phyloP scores from a whole-genome alignment of 805 yeast genomes.

The Ascoidea tarda region DNA sequence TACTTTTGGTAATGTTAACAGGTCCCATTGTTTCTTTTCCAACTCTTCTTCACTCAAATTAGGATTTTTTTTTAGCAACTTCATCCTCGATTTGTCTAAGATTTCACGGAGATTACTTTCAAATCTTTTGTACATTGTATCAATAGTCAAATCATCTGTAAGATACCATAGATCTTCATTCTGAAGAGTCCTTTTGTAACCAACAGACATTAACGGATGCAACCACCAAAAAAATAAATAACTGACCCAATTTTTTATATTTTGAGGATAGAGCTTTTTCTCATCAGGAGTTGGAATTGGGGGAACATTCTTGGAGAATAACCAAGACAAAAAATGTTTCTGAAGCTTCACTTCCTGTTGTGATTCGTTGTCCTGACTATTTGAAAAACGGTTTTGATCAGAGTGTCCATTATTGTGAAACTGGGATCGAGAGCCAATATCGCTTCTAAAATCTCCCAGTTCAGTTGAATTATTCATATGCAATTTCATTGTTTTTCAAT shows the following conservation, averaged over 20 bases:
- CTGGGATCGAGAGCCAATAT: no score
- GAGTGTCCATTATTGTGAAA: no score
- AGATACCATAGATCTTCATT: conserved; percentile 44
- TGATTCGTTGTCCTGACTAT: no score
- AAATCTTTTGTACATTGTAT: conserved; percentile 24
- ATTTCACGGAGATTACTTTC: conserved; percentile 19
- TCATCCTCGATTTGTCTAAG: conserved; percentile 18
- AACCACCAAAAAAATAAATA: conserved; percentile 54
- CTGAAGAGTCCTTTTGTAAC: conserved; percentile 59
- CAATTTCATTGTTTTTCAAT: no score
- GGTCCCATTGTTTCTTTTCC: conserved; percentile 19
- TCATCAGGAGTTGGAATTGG: conserved; percentile 23
- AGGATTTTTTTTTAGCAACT: conserved; percentile 20
- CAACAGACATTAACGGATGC: conserved; percentile 43
- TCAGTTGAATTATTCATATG: no score
- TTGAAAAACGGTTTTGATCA: no score
- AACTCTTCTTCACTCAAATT: conserved; percentile 24
- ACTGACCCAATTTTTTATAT: conserved; percentile 22
- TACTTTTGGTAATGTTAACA: conserved; percentile 24
- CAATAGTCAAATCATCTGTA: conserved; percentile 27
- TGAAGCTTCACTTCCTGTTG: background rate
- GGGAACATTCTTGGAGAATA: conserved; percentile 20
- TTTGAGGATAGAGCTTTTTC: conserved; percentile 29
- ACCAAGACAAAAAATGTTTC: conserved; percentile 6
- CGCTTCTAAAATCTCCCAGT: no score